Percentiles rank a stretch among this genome's conserved stretches.
phyloP scores from a whole-genome alignment of 2,329 filamentous ascomycete genomes.

The Stachybotrys elegans region DNA sequence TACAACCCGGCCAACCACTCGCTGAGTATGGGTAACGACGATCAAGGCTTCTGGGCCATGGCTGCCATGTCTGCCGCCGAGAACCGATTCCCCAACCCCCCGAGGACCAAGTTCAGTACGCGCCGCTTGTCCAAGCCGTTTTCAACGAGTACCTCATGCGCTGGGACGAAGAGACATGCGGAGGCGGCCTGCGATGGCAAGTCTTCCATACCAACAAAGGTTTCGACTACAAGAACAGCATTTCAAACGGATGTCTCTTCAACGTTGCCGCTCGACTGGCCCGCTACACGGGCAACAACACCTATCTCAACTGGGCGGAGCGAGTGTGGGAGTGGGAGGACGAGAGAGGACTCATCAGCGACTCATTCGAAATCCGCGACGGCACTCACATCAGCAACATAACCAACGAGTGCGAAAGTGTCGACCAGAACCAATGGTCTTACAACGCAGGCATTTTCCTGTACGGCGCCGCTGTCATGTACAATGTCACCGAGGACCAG shows the following conservation, averaged over 20 bases:
- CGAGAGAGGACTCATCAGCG: conserved; percentile 49
- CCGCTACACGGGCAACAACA: conserved; percentile 72
- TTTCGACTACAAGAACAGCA: conserved; percentile 63
- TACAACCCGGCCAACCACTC: conserved; percentile 66
- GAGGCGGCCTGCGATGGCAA: conserved; percentile 79
- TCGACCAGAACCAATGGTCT: conserved; percentile 59
- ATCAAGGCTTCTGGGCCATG: conserved; percentile 83
- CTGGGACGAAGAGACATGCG: conserved; percentile 62
- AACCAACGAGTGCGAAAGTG: conserved; percentile 39
- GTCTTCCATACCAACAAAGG: conserved; percentile 74
- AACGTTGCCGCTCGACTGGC: conserved; percentile 67
- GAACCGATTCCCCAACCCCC: conserved; percentile 66
- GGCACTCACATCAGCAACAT: conserved; percentile 31
- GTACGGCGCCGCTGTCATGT: conserved; percentile 56
- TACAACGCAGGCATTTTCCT: conserved; percentile 67
- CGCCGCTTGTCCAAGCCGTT: conserved; percentile 71
- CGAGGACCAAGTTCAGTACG: conserved; percentile 61
- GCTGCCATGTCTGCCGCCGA: conserved; percentile 75
- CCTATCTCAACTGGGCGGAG: conserved; percentile 72
- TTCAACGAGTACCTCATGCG: conserved; percentile 72
- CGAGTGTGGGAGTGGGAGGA: conserved; percentile 64
- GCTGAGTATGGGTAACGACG: conserved; percentile 61
- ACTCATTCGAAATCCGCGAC: conserved; percentile 51
- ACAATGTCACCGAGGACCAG: conserved; percentile 49
- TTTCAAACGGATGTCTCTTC: conserved; percentile 66